A percentile compares a stretch with the other conserved stretches of the same genome.
Conservation (phyloP, 768 basidiomycete species). For the Cyathus striatus region DNA sequence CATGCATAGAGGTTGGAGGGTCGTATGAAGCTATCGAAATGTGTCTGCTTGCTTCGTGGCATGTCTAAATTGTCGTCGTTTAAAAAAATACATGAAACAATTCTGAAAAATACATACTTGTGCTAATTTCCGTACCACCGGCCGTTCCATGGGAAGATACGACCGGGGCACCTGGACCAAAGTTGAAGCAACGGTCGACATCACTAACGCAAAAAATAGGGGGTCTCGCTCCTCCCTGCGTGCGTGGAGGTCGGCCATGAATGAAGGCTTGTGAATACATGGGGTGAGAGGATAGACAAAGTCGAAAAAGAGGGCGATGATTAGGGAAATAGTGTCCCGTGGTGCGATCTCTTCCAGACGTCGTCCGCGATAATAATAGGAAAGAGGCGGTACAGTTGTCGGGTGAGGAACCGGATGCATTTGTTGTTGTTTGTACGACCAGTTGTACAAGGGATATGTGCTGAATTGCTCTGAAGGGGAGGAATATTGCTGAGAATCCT, state of each 20-base stretch:
- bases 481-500: slow-evolving; percentile 36
- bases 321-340: slow-evolving; percentile 72
- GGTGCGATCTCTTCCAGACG: slow-evolving; percentile 80
- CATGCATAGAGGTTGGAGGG: slow-evolving; percentile 78
- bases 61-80: slow-evolving; percentile 39
- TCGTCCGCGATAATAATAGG: slow-evolving; percentile 69
- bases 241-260: slow-evolving; percentile 83
- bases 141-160: slow-evolving; percentile 82
- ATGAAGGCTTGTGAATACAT: slow-evolving; percentile 86
- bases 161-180: slow-evolving; percentile 85
- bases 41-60: slow-evolving; percentile 78
- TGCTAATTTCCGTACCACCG: slow-evolving; percentile 80
- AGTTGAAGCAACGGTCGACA: slow-evolving; percentile 85
- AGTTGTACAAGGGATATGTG: slow-evolving; percentile 63
- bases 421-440: slow-evolving; percentile 68
- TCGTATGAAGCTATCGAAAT: slow-evolving; percentile 79
- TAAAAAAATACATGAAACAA: background rate
- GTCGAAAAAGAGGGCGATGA: slow-evolving; percentile 88
- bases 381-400: slow-evolving; percentile 56
- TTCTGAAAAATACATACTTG: slow-evolving; percentile 25
- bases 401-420: slow-evolving; percentile 34
- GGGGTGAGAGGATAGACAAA: slow-evolving; percentile 91
- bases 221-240: slow-evolving; percentile 83
- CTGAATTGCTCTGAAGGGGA: slow-evolving; percentile 50
- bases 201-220: slow-evolving; percentile 85